phyloP scores from a whole-genome alignment of 2,329 filamentous ascomycete species.

The Elsinoe arachidis region DNA sequence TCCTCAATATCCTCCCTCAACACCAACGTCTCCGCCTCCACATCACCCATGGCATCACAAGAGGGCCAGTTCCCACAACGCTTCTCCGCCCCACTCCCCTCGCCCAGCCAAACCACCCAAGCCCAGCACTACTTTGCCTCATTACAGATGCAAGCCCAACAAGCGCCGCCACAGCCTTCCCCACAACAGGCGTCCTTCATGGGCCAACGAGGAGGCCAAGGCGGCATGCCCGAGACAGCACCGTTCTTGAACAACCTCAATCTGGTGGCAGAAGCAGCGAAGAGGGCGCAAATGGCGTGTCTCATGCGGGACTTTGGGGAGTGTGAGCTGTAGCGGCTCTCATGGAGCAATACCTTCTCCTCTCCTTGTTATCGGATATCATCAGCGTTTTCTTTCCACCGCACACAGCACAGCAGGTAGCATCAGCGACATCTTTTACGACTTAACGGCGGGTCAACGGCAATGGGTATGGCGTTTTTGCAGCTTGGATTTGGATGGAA shows the following conservation, averaged over 20 bases:
- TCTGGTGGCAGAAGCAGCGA: slow-evolving; percentile 84
- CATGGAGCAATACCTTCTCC: background rate
- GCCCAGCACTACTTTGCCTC: slow-evolving; percentile 24
- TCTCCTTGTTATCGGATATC: background rate
- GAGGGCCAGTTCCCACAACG: slow-evolving; percentile 24
- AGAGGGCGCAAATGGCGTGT: slow-evolving; percentile 82
- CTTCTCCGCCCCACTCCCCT: slow-evolving; percentile 29
- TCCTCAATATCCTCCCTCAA: slow-evolving; percentile 29
- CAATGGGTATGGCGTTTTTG: background rate
- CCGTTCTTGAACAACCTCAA: slow-evolving; percentile 72
- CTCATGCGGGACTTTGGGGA: slow-evolving; percentile 79
- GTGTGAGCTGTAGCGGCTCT: slow-evolving; percentile 43
- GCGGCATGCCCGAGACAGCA: slow-evolving; percentile 38
- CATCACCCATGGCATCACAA: slow-evolving; percentile 17
- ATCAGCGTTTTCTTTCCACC: background rate
- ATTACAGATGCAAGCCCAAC: slow-evolving; percentile 21
- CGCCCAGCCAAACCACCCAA: slow-evolving; percentile 22
- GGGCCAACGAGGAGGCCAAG: slow-evolving; percentile 25
- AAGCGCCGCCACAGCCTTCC: slow-evolving; percentile 19
- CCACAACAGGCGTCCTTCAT: slow-evolving; percentile 19
- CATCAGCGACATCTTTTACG: background rate
- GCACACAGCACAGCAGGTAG: background rate
- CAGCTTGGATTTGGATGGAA: background rate
- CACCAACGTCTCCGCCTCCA: slow-evolving; percentile 20
- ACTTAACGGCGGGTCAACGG: background rate